Evolutionary conservation across 2,329 filamentous ascomycete species (phyloP).

Genomic region (Monosporascus sp.): DNA sequence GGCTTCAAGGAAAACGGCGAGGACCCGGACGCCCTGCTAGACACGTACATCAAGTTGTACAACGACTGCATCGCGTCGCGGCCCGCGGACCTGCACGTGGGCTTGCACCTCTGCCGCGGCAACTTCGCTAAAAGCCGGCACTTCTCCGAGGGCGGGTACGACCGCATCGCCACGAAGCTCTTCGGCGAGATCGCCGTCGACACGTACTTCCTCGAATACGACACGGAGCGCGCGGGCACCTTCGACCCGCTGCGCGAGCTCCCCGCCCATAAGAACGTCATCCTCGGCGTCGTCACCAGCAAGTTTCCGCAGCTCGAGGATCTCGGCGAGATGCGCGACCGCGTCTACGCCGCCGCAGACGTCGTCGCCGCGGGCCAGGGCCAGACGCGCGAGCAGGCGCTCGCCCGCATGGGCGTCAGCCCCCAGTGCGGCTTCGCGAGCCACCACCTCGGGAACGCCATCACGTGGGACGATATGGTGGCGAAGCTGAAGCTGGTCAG

Average conservation of each 20-base stretch:
- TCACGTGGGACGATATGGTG: slow-evolving; percentile 66
- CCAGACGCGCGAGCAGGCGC: slow-evolving; percentile 59
- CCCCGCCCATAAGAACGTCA: slow-evolving; percentile 56
- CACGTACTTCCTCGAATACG: slow-evolving; percentile 67
- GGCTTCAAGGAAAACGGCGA: slow-evolving; percentile 67
- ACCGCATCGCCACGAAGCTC: slow-evolving; percentile 60
- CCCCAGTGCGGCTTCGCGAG: slow-evolving; percentile 73
- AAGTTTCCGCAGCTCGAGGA: slow-evolving; percentile 60
- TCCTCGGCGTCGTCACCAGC: slow-evolving; percentile 59
- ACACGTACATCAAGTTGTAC: slow-evolving; percentile 72
- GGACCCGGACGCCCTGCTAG: slow-evolving; percentile 64
- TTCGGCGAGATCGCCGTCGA: slow-evolving; percentile 59
- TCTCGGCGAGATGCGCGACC: slow-evolving; percentile 53
- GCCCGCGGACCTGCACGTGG: slow-evolving; percentile 67
- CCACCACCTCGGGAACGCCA: slow-evolving; percentile 66
- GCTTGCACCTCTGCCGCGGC: slow-evolving; percentile 68
- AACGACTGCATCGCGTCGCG: slow-evolving; percentile 63
- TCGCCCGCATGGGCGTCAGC: slow-evolving; percentile 63
- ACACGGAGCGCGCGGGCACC: slow-evolving; percentile 58
- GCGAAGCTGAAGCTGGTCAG: slow-evolving; percentile 68
- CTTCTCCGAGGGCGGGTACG: slow-evolving; percentile 63
- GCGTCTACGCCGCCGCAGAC: slow-evolving; percentile 57
- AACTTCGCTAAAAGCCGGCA: slow-evolving; percentile 64
- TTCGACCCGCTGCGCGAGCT: slow-evolving; percentile 61
- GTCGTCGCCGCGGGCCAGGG: slow-evolving; percentile 63